Evolutionary conservation across 1,284 basidiomycete genomes (phyloP).

Genomic region (Trichosporon faecale): DNA sequence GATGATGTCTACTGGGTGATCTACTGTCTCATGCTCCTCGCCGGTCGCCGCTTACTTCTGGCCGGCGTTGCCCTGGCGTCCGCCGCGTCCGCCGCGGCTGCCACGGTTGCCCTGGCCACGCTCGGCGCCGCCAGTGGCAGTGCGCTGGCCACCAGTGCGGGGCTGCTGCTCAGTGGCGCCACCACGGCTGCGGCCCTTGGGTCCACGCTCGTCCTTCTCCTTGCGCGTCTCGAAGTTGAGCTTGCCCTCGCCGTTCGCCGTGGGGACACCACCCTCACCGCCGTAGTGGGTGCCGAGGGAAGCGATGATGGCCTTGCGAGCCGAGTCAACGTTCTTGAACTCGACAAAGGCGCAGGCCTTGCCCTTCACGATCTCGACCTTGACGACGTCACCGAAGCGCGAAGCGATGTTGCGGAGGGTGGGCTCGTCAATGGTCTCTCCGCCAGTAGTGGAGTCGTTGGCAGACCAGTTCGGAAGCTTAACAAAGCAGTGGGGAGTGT

Average conservation of each 20-base stretch:
- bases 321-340: constrained; percentile 73
- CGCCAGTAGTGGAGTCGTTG: constrained; percentile 60
- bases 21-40: background rate
- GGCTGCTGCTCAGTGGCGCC: constrained; percentile 17
- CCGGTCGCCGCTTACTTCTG: background rate
- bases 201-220: constrained; percentile 69
- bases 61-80: constrained; percentile 8
- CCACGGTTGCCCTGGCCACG: constrained; percentile 14
- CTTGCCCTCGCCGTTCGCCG: constrained; percentile 55
- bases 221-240: constrained; percentile 84
- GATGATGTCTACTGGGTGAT: constrained; percentile 10
- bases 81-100: constrained; percentile 13
- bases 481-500: constrained; percentile 76
- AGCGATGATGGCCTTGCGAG: constrained; percentile 75
- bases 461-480: constrained; percentile 59
- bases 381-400: constrained; percentile 82
- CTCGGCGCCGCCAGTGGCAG: constrained; percentile 14
- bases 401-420: constrained; percentile 62
- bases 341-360: constrained; percentile 96
- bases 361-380: constrained; percentile 78
- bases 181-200: constrained; percentile 25
- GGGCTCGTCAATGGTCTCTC: constrained; percentile 66
- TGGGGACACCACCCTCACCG: constrained; percentile 81
- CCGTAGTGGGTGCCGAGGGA: constrained; percentile 65
- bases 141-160: constrained; percentile 17